Evolutionary conservation across 2,329 filamentous ascomycete species (phyloP).

Genomic region (Tolypocladium ovalisporum): DNA sequence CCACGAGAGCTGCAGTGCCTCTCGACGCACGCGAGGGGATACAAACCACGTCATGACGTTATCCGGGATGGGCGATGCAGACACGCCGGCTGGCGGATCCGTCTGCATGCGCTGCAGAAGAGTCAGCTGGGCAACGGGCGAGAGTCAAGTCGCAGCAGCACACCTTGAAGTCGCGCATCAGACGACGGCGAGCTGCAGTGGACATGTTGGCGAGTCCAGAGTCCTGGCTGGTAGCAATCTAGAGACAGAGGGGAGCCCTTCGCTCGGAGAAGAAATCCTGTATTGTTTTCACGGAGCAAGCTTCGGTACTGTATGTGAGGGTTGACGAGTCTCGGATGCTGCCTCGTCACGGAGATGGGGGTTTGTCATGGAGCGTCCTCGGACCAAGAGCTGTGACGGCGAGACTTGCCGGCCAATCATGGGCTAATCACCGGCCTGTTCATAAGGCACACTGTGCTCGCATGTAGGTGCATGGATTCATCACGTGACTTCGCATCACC

Average conservation of each 20-base stretch:
- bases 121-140: constrained; percentile 2
- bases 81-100: constrained; percentile 92
- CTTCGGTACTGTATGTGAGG: not conserved
- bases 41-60: constrained; percentile 93
- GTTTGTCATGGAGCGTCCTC: not conserved
- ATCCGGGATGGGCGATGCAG: constrained; percentile 87
- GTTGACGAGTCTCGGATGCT: not conserved
- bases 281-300: not conserved
- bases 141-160: constrained; percentile 14
- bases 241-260: not conserved
- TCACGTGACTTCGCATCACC: constrained; percentile 3
- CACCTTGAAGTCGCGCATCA: constrained; percentile 99
- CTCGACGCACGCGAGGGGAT: constrained; percentile 1
- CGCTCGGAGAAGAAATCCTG: not conserved
- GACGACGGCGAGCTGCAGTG: constrained; percentile 83
- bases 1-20: not conserved
- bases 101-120: constrained; percentile 85
- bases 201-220: constrained; percentile 43
- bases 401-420: constrained; percentile 11
- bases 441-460: too few species aligned
- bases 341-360: not conserved
- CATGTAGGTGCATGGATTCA: not conserved
- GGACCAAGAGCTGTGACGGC: not conserved
- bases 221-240: constrained; percentile 2
- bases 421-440: constrained; percentile 6